Conservation (phyloP, 352 stramenopile species). For the Phytophthora pistaciae region DNA sequence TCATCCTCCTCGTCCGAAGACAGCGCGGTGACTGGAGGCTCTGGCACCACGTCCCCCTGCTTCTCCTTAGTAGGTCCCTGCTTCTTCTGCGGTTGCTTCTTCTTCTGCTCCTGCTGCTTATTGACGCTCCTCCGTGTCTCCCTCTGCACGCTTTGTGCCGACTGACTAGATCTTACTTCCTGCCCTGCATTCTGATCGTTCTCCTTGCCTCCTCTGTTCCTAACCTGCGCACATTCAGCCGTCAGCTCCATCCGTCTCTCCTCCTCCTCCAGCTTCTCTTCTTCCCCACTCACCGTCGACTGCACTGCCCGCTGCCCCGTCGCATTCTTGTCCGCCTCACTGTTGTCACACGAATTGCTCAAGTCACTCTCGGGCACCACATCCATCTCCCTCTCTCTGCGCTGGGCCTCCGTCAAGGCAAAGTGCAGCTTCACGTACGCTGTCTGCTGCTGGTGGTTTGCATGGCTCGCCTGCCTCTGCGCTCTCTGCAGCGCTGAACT, state of each 20-base stretch:
- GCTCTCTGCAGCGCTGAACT: too few relatives aligned
- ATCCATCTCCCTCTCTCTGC: conserved; percentile 7
- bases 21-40: background rate
- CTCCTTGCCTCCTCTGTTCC: background rate
- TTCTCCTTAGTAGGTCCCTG: background rate
- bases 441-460: background rate
- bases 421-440: conserved; percentile 14
- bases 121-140: background rate
- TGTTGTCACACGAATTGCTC: conserved; percentile 24
- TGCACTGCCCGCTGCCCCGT: background rate
- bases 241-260: too few relatives aligned
- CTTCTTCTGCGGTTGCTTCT: background rate
- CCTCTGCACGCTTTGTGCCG: background rate
- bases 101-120: background rate
- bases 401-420: conserved; percentile 6
- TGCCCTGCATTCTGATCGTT: background rate
- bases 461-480: too few relatives aligned
- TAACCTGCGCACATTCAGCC: background rate
- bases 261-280: background rate
- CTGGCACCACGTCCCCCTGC: background rate
- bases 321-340: conserved; percentile 8
- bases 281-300: background rate
- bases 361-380: conserved; percentile 17
- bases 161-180: background rate
- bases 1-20: conserved; percentile 11